Base-by-base conservation (phyloP, 805 yeast species). In the Saccharomycopsis capsularis region DNA sequence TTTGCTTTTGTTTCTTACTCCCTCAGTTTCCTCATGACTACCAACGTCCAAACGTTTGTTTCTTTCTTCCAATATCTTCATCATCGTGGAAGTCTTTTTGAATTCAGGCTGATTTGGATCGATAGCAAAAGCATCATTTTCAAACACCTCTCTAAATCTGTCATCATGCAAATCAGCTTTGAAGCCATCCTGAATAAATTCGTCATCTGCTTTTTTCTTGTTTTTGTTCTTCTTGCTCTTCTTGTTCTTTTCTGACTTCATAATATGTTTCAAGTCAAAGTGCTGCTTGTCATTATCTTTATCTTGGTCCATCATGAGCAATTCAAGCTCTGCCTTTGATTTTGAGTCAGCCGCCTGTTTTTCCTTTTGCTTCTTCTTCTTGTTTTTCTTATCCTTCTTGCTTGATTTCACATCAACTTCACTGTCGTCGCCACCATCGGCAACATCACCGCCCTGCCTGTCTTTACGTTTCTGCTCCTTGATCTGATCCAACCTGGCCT, bases 101-200 rank as follows among this genome's bases (percentile, higher is more conserved):
- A 78, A 91, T 63, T 87, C 95, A n/a, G 95, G 85, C 60, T 75
- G 80, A 19, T 95, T 82, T 21, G 97, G 95, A 66, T 95, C 99
- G 62, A 95, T 89, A 11, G 96, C 96, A 66, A 79, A 93, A 54
- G 84, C 93, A 55, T 86, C 96, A 54, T 79, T 82, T 59, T 88
- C 88, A 60, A 82, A 87, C 55, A 89, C 71, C 56, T 84, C 95
- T 42, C 74, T 74, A 71, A 93, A 93, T 68, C 99, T 82, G 15
- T 84, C 81, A 71, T 93, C 99, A 11, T 38, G 18, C 59, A 86
- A 76, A 59, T 87, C 89, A 40, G 89, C 76, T 56, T 75, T 70
- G 11, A 52, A 48, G 25, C 64, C 68, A 42, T 69, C 78, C 52
- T 69, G 77, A 44, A 68, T 68, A 40, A 67, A 73, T 51, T 74